Evolutionary conservation across 495 filamentous ascomycete species (phyloP), one percentile per base, ranked within the genome.

Genomic region (Xylaria flabelliformis): DNA sequence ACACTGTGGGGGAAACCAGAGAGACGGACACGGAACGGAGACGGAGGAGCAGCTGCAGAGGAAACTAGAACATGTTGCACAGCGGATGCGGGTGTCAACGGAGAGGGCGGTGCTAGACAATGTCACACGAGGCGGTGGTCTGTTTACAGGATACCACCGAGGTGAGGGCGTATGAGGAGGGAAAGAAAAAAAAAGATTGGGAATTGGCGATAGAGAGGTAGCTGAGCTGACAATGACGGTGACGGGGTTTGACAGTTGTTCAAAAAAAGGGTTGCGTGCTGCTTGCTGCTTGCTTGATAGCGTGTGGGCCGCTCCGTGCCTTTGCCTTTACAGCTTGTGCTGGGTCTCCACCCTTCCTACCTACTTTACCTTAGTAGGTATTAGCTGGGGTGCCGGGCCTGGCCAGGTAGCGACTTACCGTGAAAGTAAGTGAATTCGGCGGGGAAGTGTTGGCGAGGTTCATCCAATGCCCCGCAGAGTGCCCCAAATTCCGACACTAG

Each of bases 31-130:
- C 74, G 72, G 73, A 69, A 72, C 64, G 72, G 69, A 58, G 67
- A 61, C 73, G 53, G 66, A 68, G 44, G 41, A 62, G 56, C 44
- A 64, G 71, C 67, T 69, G 42, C 53, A 67, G 67, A 55, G 56
- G 55, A 73, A 74, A 69, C 76, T 79, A 79, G 76, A 79, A 79
- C 77, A 79, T 79, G 75, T 72, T 79, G 77, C 71, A 75, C 67
- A 63, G 36, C 21, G 50, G 42, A 69, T 66, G 66, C 36, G 64
- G 69, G 58, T 70, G 63, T 29, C 41, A 36, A 66, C 53, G 36
- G 64, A 29, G 44, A 26, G 41, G 26, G 41, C 29, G 46, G 42
- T 48, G 39, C n/a, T 36, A n/a, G 32, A 64, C 15, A 42, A 19
- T 55, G 13, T 50, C 64, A 56, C 17, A 56, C 15, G 12, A 61